These are phyloP conservation scores for Tolypocladium guangdongense DNA, from an alignment of 2,329 filamentous ascomycete genomes.

Conservation along the genomic window DNA sequence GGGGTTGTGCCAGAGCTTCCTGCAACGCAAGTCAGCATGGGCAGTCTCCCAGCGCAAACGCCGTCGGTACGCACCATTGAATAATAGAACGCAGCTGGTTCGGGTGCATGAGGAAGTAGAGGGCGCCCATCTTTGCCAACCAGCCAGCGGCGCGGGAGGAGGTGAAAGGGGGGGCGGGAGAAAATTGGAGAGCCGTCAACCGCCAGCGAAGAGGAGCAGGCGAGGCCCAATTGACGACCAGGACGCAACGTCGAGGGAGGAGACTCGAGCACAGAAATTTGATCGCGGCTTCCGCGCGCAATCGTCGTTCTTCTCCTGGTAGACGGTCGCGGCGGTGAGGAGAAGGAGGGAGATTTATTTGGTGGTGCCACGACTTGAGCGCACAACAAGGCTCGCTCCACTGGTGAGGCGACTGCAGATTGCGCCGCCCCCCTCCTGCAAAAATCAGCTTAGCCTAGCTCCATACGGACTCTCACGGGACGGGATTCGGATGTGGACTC, in stretches of 20 bases:
- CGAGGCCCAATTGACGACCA: background rate
- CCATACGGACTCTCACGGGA: background rate
- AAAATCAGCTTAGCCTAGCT: background rate
- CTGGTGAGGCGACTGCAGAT: background rate
- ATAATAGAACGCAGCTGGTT: conserved; percentile 70
- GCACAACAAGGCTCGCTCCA: background rate
- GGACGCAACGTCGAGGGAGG: background rate
- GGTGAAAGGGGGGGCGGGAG: background rate
- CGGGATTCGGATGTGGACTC: background rate
- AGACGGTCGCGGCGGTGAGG: background rate
- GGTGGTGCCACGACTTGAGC: background rate
- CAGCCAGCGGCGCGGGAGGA: background rate
- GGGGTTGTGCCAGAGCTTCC: conserved; percentile 95
- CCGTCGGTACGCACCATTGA: conserved; percentile 61
- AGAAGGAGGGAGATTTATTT: background rate
- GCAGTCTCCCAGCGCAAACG: background rate
- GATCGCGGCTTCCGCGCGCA: background rate
- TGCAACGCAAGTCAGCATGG: conserved; percentile 25
- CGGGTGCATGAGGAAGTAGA: conserved; percentile 69
- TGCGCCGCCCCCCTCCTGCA: background rate
- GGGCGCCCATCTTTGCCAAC: conserved; percentile 41
- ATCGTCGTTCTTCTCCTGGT: background rate
- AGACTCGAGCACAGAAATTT: background rate
- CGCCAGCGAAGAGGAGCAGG: background rate
- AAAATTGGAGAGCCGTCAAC: background rate